A percentile compares a stretch with the other conserved stretches of the same genome.
These are phyloP conservation scores for Amoebophrya sp. DNA, from an alignment of 169 alveolate species.

Conservation along the genomic window DNA sequence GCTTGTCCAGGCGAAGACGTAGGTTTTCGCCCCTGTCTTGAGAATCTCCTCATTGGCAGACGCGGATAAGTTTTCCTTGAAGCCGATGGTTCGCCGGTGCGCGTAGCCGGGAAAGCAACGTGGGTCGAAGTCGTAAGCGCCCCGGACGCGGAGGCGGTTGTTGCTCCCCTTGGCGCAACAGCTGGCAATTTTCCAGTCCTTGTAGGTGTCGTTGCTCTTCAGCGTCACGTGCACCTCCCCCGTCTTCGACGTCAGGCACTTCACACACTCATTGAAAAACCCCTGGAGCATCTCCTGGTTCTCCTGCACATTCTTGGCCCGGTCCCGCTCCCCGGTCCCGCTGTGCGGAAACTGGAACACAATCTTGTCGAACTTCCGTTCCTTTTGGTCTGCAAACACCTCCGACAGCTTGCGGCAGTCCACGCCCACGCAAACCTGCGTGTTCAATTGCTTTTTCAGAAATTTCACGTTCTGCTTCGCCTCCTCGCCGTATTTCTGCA, in stretches of 20 bases:
- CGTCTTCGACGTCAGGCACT: not conserved
- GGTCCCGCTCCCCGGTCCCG: slow-evolving; percentile 1
- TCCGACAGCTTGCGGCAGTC: not conserved
- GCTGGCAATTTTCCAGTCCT: not conserved
- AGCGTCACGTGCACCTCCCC: slow-evolving; percentile 2
- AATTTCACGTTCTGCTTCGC: not conserved
- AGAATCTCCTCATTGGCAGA: not conserved
- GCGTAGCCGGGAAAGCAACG: not conserved
- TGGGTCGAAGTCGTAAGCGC: not conserved
- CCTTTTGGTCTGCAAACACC: not conserved
- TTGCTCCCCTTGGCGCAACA: not conserved
- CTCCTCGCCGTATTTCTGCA: not conserved
- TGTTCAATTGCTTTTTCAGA: not conserved
- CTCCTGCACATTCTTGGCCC: not conserved
- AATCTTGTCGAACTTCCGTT: not conserved
- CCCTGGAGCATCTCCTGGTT: not conserved
- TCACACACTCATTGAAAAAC: not conserved
- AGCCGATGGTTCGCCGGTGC: not conserved
- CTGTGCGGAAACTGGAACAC: slow-evolving; percentile 13
- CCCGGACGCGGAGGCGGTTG: not conserved
- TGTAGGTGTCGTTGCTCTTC: not conserved
- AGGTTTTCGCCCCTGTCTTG: not conserved
- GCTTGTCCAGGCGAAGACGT: not conserved
- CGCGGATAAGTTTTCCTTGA: not conserved
- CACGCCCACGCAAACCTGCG: not conserved